Evolutionary conservation across 352 stramenopile genomes (phyloP).

Genomic region (Thalassiosira livingstoniorum): DNA sequence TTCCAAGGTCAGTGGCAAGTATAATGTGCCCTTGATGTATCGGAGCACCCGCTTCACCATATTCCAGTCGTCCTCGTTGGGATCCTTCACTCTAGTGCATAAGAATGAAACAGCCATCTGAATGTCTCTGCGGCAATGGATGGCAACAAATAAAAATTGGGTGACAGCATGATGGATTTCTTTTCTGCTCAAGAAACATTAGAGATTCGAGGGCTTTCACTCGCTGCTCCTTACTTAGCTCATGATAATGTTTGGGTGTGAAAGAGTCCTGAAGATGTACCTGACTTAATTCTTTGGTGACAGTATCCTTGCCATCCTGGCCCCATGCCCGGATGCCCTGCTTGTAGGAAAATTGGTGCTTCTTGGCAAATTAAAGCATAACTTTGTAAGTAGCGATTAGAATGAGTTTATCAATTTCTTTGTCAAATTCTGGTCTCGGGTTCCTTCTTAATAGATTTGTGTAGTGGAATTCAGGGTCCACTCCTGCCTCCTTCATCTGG

Average conservation of each 20-base stretch:
- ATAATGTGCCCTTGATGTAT: slow-evolving; percentile 38
- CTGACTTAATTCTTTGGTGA: neutral
- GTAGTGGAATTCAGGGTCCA: too few species aligned
- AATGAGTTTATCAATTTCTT: too few species aligned
- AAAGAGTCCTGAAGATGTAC: neutral
- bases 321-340: slow-evolving; percentile 14
- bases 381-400: too few species aligned
- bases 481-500: too few species aligned
- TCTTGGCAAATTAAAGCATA: too few species aligned
- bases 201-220: slow-evolving; percentile 16
- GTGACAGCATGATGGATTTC: neutral
- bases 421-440: too few species aligned
- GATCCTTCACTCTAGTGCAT: slow-evolving; percentile 23
- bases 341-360: too few species aligned
- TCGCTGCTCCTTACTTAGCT: slow-evolving; percentile 19
- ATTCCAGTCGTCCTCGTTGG: slow-evolving; percentile 49
- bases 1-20: slow-evolving; percentile 28
- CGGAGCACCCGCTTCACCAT: slow-evolving; percentile 46
- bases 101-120: neutral
- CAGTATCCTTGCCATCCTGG: slow-evolving; percentile 11
- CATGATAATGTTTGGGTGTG: neutral
- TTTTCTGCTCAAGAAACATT: slow-evolving; percentile 37
- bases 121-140: neutral
- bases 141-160: neutral
- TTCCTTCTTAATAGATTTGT: too few species aligned